Percentiles rank a stretch among this genome's conserved stretches.
Conservation (phyloP, 768 basidiomycete genomes). For the Trametes meyenii region DNA sequence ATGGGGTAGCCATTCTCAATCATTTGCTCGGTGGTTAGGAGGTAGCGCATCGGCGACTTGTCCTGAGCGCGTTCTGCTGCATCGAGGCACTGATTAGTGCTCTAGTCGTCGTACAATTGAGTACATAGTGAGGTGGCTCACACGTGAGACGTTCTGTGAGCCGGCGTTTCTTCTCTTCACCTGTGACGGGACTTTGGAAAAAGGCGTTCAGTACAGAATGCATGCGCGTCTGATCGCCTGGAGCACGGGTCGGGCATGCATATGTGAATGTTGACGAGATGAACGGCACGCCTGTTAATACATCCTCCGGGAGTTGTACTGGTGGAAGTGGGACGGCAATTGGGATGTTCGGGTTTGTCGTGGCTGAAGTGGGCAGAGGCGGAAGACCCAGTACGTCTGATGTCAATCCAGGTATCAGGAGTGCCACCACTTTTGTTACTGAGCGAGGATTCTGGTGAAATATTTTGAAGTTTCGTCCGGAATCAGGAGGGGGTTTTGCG, state of each 20-base stretch:
- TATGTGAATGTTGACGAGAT: slow-evolving; percentile 85
- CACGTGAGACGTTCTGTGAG: slow-evolving; percentile 46
- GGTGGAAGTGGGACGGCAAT: slow-evolving; percentile 47
- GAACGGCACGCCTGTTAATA: slow-evolving; percentile 52
- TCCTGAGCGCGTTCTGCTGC: slow-evolving; percentile 63
- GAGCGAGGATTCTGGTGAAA: slow-evolving; percentile 64
- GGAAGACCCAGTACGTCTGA: slow-evolving; percentile 73
- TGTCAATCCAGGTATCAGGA: slow-evolving; percentile 88
- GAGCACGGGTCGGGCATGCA: slow-evolving; percentile 90
- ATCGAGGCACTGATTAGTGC: background rate
- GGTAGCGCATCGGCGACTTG: slow-evolving; percentile 67
- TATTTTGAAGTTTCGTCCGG: no score
- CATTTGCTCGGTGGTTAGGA: slow-evolving; percentile 84
- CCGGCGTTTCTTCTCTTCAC: slow-evolving; percentile 77
- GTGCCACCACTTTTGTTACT: slow-evolving; percentile 76
- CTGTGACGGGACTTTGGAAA: slow-evolving; percentile 78
- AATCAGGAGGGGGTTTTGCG: no score
- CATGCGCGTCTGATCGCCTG: slow-evolving; percentile 85
- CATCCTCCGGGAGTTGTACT: slow-evolving; percentile 33
- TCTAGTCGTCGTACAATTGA: background rate
- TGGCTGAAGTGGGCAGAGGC: slow-evolving; percentile 69
- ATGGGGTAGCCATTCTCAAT: slow-evolving; percentile 92
- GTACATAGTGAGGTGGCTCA: slow-evolving; percentile 29
- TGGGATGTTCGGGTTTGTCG: slow-evolving; percentile 57
- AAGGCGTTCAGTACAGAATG: slow-evolving; percentile 84